These are phyloP conservation scores for Yamadazyma takamatsuzukensis DNA, from an alignment of 805 yeast species.

Conservation along the genomic window DNA sequence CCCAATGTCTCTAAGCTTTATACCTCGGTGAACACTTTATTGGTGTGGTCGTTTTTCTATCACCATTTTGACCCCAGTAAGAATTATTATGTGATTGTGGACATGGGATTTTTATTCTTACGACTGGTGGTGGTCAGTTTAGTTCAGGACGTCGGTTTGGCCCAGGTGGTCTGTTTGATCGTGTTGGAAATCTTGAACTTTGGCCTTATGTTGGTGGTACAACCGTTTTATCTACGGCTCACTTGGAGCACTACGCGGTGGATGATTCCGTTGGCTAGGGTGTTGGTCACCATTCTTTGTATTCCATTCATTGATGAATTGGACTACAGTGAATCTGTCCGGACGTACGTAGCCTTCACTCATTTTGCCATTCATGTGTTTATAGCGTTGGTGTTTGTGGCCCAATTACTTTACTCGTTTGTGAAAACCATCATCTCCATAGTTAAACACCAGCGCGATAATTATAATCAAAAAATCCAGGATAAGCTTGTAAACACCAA, in stretches of 20 bases:
- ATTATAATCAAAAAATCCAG: background rate
- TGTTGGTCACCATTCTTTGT: slow-evolving; percentile 38
- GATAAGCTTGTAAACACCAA: slow-evolving; percentile 2
- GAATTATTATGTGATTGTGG: slow-evolving; percentile 36
- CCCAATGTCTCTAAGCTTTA: slow-evolving; percentile 33
- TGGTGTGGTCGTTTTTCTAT: slow-evolving; percentile 46
- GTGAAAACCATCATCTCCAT: slow-evolving; percentile 22
- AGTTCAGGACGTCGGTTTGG: slow-evolving; percentile 40
- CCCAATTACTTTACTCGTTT: slow-evolving; percentile 28
- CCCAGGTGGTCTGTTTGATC: slow-evolving; percentile 40
- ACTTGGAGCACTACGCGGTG: slow-evolving; percentile 28
- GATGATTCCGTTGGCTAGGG: slow-evolving; percentile 34
- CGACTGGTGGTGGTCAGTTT: slow-evolving; percentile 43
- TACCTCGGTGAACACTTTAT: slow-evolving; percentile 44
- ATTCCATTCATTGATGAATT: slow-evolving; percentile 40
- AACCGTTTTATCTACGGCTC: slow-evolving; percentile 27
- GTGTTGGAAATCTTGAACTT: slow-evolving; percentile 30
- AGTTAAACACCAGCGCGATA: slow-evolving; percentile 7
- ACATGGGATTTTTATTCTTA: slow-evolving; percentile 26
- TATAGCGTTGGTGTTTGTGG: slow-evolving; percentile 25
- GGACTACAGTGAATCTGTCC: slow-evolving; percentile 28
- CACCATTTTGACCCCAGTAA: slow-evolving; percentile 40
- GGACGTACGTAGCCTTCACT: slow-evolving; percentile 42
- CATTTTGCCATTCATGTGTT: slow-evolving; percentile 39
- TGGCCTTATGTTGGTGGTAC: slow-evolving; percentile 16